phyloP scores from a whole-genome alignment of 2,329 filamentous ascomycete genomes.

The Aspergillus sclerotialis region DNA sequence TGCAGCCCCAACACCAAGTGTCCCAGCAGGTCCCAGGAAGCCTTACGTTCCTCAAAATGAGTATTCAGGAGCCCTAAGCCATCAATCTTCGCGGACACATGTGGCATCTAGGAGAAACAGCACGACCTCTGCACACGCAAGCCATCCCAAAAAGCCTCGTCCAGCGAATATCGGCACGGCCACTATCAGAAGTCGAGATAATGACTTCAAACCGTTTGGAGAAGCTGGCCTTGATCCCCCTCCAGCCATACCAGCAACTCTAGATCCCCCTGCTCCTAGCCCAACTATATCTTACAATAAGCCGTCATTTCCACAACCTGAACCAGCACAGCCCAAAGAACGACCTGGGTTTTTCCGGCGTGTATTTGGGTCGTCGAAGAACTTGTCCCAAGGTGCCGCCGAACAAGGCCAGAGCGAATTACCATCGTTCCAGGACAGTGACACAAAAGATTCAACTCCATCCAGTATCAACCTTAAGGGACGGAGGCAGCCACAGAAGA shows the following conservation, averaged over 20 bases:
- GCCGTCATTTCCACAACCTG: slow-evolving; percentile 32
- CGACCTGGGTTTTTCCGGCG: slow-evolving; percentile 86
- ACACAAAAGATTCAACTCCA: slow-evolving; percentile 15
- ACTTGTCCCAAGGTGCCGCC: slow-evolving; percentile 23
- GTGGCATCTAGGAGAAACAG: slow-evolving; percentile 35
- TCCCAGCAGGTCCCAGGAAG: slow-evolving; percentile 70
- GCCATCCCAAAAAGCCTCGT: slow-evolving; percentile 28
- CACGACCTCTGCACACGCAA: slow-evolving; percentile 35
- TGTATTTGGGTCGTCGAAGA: slow-evolving; percentile 74
- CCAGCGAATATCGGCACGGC: slow-evolving; percentile 33
- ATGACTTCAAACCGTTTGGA: slow-evolving; percentile 19
- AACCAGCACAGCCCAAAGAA: slow-evolving; percentile 52
- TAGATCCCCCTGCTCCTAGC: slow-evolving; percentile 47
- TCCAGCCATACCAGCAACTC: slow-evolving; percentile 35
- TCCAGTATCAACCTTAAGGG: slow-evolving; percentile 14
- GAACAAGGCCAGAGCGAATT: slow-evolving; percentile 15
- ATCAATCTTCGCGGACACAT: slow-evolving; percentile 22
- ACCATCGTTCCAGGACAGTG: slow-evolving; percentile 17
- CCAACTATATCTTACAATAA: slow-evolving; percentile 49
- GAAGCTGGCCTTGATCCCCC: slow-evolving; percentile 29
- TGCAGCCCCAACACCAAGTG: slow-evolving; percentile 76
- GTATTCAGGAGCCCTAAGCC: slow-evolving; percentile 15
- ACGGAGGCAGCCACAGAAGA: slow-evolving; percentile 20
- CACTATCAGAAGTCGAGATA: slow-evolving; percentile 23
- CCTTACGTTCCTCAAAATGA: slow-evolving; percentile 33